phyloP scores from a whole-genome alignment of 2,329 filamentous ascomycete genomes.

The Talaromyces sp. region DNA sequence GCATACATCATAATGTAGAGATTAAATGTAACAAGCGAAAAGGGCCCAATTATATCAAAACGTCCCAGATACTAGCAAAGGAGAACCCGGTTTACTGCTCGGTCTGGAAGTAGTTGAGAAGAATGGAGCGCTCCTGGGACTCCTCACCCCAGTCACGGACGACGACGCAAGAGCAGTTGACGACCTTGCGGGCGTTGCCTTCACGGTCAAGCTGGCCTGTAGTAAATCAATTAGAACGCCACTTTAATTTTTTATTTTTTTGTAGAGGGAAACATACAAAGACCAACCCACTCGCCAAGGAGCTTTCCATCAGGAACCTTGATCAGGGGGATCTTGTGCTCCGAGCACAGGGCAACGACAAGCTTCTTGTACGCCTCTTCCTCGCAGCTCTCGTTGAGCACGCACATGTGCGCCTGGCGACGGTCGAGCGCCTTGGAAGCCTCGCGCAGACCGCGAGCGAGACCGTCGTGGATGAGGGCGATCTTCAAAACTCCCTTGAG shows the following conservation, averaged over 20 bases:
- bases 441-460: conserved; percentile 96
- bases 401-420: conserved; percentile 99
- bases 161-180: conserved; percentile 99
- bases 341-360: conserved; percentile 94
- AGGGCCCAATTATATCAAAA: neutral
- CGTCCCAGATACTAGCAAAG: neutral
- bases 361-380: conserved; percentile 99
- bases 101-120: conserved; percentile 99
- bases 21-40: neutral
- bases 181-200: conserved; percentile 98
- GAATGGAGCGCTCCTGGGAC: conserved; percentile 95
- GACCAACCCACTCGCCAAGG: conserved; percentile 98
- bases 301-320: conserved; percentile 99
- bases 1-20: neutral
- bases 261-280: conserved; percentile 93
- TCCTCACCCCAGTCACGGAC: conserved; percentile 99
- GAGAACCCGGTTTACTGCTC: conserved; percentile 36
- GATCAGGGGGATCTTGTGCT: conserved; percentile 99
- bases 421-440: conserved; percentile 98
- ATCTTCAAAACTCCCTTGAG: conserved; percentile 99
- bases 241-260: too few species aligned
- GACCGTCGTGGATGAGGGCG: conserved; percentile 98
- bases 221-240: neutral
- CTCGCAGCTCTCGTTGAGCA: conserved; percentile 99
- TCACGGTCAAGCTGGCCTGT: conserved; percentile 96